Base-by-base conservation (phyloP, 805 yeast genomes). In the Candida khao-thaluensis region DNA sequence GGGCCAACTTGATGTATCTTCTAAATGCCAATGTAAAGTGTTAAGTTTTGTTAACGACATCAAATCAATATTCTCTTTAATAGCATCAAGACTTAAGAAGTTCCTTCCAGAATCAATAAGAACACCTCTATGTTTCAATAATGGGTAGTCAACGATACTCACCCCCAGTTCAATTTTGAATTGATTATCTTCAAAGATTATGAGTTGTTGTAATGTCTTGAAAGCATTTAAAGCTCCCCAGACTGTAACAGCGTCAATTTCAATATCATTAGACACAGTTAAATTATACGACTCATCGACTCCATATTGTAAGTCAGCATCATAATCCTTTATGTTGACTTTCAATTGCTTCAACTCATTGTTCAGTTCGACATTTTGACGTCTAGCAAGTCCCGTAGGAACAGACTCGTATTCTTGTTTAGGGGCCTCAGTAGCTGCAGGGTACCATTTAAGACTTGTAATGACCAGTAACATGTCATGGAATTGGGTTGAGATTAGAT, bases 171-270 rank as follows among this genome's bases (percentile, higher is more conserved):
- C 74, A 26, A 69, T 52, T 25, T 43, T 39, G 35, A 53, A 60
- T 6, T 46, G 30, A 5, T 43, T 42, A 10, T 53, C 48, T 25
- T 58, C 54, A 30, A 53, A 56, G n/a, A 64, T 42, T n/a, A 69
- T 47, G 21, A 69, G 35, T 46, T 69, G 74, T 39, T 67, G 66
- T 23, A 69, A 49, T 2, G 75, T 69, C 7, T 60, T 52, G 26
- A 69, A 56, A 0, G 65, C 72, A 44, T 66, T 62, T 31, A 69
- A 50, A 2, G 65, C 72, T 10, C 74, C 75, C 72, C 71, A 69
- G 5, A 55, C 45, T 3, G 72, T 68, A 14, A 30, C 48, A 5
- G 72, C 60, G 1, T 30, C 38, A 24, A 68, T 57, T 7, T 30
- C 22, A 17, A 66, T 49, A n/a, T 18, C 17, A 16, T 41, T 39